Evolutionary conservation across 1,284 basidiomycete species (phyloP).

Genomic region (Ceratobasidium papillatum): DNA sequence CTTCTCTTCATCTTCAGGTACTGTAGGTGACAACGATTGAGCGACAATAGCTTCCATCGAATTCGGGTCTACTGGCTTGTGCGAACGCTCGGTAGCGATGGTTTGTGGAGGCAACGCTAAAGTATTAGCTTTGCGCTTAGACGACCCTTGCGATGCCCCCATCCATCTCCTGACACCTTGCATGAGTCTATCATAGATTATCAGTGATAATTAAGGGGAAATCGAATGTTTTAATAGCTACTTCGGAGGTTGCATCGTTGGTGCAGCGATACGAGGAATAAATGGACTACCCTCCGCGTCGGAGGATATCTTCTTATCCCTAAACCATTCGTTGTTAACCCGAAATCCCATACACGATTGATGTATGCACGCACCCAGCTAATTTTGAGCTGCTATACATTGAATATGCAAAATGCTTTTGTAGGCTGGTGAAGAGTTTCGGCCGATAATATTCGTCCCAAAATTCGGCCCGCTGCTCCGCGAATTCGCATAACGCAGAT

Average conservation of each 20-base stretch:
- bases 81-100: conserved; percentile 45
- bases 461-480: conserved; percentile 66
- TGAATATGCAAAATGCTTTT: conserved; percentile 84
- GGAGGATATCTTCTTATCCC: conserved; percentile 68
- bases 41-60: conserved; percentile 71
- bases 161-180: conserved; percentile 79
- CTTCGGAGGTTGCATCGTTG: conserved; percentile 31
- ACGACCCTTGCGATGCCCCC: conserved; percentile 56
- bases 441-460: conserved; percentile 95
- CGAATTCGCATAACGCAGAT: conserved; percentile 64
- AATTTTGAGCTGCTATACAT: conserved; percentile 88
- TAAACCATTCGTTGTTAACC: conserved; percentile 47
- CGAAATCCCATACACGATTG: conserved; percentile 21
- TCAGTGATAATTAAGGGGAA: neutral
- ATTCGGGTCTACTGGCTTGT: conserved; percentile 57
- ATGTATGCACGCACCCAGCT: conserved; percentile 66
- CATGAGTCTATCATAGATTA: conserved; percentile 62
- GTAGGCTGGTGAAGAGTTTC: conserved; percentile 78
- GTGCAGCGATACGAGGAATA: conserved; percentile 55
- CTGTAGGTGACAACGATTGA: conserved; percentile 69
- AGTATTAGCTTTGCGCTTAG: conserved; percentile 50
- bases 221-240: neutral
- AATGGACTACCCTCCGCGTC: conserved; percentile 78
- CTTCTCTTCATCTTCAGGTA: conserved; percentile 68
- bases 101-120: conserved; percentile 39